phyloP scores from a whole-genome alignment of 805 yeast species.

The Saturnispora silvae region DNA sequence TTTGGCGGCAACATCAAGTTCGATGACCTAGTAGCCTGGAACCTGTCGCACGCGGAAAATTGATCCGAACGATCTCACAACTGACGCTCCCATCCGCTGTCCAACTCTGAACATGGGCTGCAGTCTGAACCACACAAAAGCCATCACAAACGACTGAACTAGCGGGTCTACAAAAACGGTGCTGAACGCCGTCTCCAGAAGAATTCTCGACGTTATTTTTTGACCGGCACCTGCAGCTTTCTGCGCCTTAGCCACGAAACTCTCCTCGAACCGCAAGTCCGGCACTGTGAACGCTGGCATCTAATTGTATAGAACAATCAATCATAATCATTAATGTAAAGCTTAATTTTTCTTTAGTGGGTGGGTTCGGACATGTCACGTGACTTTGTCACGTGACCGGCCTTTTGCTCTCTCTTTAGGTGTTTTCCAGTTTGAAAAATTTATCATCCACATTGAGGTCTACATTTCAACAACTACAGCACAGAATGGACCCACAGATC shows the following conservation, averaged over 20 bases:
- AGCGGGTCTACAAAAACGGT: slow-evolving; percentile 3
- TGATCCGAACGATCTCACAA: too few relatives aligned
- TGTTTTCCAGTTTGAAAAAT: too few relatives aligned
- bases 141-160: not conserved
- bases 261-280: slow-evolving; percentile 57
- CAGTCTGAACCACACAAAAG: slow-evolving; percentile 2
- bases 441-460: too few relatives aligned
- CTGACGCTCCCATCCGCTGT: too few relatives aligned
- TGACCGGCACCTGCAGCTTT: slow-evolving; percentile 10
- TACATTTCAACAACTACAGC: too few relatives aligned
- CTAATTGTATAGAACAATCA: too few relatives aligned
- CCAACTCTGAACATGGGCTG: not conserved
- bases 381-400: too few relatives aligned
- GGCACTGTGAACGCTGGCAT: slow-evolving; percentile 30
- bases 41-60: too few relatives aligned
- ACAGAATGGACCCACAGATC: slow-evolving; percentile 56
- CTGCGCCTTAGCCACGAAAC: slow-evolving; percentile 36
- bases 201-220: slow-evolving; percentile 25
- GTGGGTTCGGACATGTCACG: too few relatives aligned
- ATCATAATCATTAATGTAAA: too few relatives aligned
- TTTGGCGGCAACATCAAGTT: slow-evolving; percentile 90
- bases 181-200: slow-evolving; percentile 23
- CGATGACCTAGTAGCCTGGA: slow-evolving; percentile 70
- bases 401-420: too few relatives aligned
- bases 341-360: too few relatives aligned